phyloP scores from a whole-genome alignment of 768 basidiomycete genomes.

The Scleroderma citrinum region DNA sequence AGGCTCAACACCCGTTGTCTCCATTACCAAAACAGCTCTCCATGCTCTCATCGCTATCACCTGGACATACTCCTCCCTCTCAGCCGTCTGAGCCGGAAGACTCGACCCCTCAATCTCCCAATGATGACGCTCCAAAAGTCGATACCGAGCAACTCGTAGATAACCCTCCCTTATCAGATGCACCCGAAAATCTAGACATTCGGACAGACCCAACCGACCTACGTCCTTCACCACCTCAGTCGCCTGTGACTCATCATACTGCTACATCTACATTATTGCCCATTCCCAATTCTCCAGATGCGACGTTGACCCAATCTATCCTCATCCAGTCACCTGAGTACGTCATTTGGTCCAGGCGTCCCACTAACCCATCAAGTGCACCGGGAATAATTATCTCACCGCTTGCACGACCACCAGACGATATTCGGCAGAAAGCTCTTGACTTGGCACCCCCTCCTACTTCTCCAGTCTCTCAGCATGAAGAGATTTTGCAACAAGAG shows the following conservation, averaged over 20 bases:
- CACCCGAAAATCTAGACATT: constrained; percentile 1
- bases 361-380: constrained; percentile 54
- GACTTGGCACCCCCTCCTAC: constrained; percentile 46
- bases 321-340: constrained; percentile 29
- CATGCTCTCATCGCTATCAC: constrained; percentile 34
- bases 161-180: neutral
- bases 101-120: neutral
- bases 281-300: constrained; percentile 1
- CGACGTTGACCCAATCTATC: neutral
- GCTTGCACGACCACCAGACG: constrained; percentile 52
- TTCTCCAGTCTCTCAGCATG: constrained; percentile 27
- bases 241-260: neutral
- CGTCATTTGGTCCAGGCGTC: constrained; percentile 72
- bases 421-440: constrained; percentile 52
- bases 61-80: neutral
- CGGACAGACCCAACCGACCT: constrained; percentile 17
- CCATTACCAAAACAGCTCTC: constrained; percentile 61
- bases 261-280: constrained; percentile 1
- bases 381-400: constrained; percentile 71
- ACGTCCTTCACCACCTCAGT: constrained; percentile 7
- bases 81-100: constrained; percentile 2
- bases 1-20: constrained; percentile 42
- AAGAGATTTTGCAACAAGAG: constrained; percentile 1
- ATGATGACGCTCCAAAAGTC: constrained; percentile 2
- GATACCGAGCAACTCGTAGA: constrained; percentile 2